These are phyloP conservation scores for Komagataella ulmi DNA, from an alignment of 805 yeast genomes.

Conservation along the genomic window DNA sequence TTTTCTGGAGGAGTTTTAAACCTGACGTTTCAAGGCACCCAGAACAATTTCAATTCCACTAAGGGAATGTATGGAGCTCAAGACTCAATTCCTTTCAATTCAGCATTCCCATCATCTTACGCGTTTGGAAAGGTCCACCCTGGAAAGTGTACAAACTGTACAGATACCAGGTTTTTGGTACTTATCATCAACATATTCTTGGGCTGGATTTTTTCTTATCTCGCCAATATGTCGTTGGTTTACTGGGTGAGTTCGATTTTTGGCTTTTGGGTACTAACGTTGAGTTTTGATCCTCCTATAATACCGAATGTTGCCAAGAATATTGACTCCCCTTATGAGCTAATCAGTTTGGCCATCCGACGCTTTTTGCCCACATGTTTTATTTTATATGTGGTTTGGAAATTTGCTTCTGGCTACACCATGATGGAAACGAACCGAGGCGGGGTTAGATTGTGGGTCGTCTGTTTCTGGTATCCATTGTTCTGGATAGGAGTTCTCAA, in stretches of 20 bases:
- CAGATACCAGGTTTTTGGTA: conserved; percentile 53
- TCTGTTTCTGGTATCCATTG: conserved; percentile 59
- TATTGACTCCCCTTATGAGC: conserved; percentile 34
- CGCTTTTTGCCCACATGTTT: conserved; percentile 67
- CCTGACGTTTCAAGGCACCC: conserved; percentile 41
- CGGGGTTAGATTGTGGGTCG: conserved; percentile 16
- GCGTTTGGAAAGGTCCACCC: conserved; percentile 33
- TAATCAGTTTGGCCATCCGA: conserved; percentile 60
- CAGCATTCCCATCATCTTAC: conserved; percentile 68
- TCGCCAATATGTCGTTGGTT: conserved; percentile 30
- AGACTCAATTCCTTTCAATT: conserved; percentile 42
- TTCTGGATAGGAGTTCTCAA: conserved; percentile 80
- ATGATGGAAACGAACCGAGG: neutral
- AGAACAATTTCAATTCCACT: conserved; percentile 29
- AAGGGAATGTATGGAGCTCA: conserved; percentile 40
- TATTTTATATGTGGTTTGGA: conserved; percentile 61
- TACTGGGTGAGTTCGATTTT: conserved; percentile 49
- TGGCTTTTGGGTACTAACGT: conserved; percentile 75
- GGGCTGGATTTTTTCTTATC: conserved; percentile 48
- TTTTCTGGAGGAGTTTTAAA: conserved; percentile 68
- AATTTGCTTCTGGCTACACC: conserved; percentile 21
- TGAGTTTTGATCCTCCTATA: conserved; percentile 73
- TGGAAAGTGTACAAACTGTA: conserved; percentile 49
- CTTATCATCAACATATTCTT: conserved; percentile 43
- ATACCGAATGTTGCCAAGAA: conserved; percentile 34